Conservation (phyloP, 1,284 basidiomycete genomes). For the Ustilago bromivora region DNA sequence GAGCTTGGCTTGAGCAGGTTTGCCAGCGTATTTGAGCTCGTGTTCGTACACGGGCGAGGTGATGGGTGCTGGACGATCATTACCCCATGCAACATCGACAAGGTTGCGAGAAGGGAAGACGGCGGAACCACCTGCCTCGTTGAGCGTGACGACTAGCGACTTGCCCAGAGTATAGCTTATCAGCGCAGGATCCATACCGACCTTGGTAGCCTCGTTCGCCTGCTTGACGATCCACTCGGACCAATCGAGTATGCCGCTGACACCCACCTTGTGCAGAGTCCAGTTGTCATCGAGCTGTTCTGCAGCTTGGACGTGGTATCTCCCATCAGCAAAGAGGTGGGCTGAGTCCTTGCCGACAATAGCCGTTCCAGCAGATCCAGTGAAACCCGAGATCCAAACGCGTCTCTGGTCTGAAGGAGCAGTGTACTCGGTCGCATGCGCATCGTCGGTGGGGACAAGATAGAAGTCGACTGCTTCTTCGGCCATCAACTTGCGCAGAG, state of each 20-base stretch:
- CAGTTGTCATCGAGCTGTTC: slow-evolving; percentile 83
- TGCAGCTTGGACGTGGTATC: slow-evolving; percentile 88
- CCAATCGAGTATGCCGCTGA: slow-evolving; percentile 58
- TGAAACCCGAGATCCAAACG: slow-evolving; percentile 86
- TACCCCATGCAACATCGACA: slow-evolving; percentile 82
- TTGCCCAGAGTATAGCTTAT: slow-evolving; percentile 78
- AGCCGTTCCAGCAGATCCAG: slow-evolving; percentile 85
- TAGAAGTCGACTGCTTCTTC: slow-evolving; percentile 57
- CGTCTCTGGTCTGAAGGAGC: slow-evolving; percentile 83
- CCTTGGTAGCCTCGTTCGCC: slow-evolving; percentile 74
- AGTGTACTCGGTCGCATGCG: slow-evolving; percentile 89
- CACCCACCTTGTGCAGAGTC: slow-evolving; percentile 79
- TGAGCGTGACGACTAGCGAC: slow-evolving; percentile 30
- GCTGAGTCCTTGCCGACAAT: slow-evolving; percentile 75
- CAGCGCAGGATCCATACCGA: slow-evolving; percentile 91
- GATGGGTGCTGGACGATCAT: slow-evolving; percentile 78
- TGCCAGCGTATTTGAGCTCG: slow-evolving; percentile 79
- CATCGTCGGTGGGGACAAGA: slow-evolving; percentile 84
- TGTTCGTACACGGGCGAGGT: slow-evolving; percentile 81
- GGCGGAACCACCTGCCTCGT: slow-evolving; percentile 71
- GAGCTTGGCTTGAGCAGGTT: slow-evolving; percentile 67
- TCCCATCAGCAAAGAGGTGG: slow-evolving; percentile 82
- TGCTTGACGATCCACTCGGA: slow-evolving; percentile 71
- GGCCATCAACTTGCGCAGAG: slow-evolving; percentile 68
- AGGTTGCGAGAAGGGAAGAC: slow-evolving; percentile 77